A percentile compares a stretch with the other conserved stretches of the same genome.
Evolutionary conservation across 306 rosid species (phyloP).

Genomic region (Cotoneaster glaucophyllus): DNA sequence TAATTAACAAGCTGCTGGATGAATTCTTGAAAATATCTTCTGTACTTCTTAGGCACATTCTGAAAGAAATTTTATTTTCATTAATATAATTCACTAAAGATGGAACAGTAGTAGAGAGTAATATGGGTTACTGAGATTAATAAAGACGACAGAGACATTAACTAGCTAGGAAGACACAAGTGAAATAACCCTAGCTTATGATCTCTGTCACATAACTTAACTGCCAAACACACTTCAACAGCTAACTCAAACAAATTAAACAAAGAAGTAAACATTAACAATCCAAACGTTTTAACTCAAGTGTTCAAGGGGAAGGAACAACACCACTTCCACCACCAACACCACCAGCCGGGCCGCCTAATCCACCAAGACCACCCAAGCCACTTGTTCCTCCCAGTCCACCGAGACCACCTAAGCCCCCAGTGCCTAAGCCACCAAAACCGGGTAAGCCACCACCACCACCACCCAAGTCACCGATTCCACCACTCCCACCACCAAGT

Average conservation of each 20-base stretch:
- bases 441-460: conserved; percentile 28
- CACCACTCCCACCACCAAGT: neutral
- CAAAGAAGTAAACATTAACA: neutral
- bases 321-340: conserved; percentile 20
- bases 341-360: conserved; percentile 3
- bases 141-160: neutral
- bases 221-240: neutral
- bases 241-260: neutral
- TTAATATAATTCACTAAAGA: neutral
- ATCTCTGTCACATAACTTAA: neutral
- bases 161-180: neutral
- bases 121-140: neutral
- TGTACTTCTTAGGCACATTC: neutral
- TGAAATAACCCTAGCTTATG: neutral
- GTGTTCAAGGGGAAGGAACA: conserved; percentile 52
- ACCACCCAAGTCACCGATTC: conserved; percentile 24
- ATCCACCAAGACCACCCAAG: conserved; percentile 14
- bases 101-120: neutral
- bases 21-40: neutral
- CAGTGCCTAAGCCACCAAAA: conserved; percentile 19
- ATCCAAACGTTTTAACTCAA: neutral
- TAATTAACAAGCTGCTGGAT: neutral
- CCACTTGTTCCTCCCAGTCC: conserved; percentile 6
- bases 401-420: conserved; percentile 20
- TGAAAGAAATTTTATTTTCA: neutral